Base-by-base conservation (phyloP, 2,329 filamentous ascomycete genomes). In the Phialophora verrucosa region DNA sequence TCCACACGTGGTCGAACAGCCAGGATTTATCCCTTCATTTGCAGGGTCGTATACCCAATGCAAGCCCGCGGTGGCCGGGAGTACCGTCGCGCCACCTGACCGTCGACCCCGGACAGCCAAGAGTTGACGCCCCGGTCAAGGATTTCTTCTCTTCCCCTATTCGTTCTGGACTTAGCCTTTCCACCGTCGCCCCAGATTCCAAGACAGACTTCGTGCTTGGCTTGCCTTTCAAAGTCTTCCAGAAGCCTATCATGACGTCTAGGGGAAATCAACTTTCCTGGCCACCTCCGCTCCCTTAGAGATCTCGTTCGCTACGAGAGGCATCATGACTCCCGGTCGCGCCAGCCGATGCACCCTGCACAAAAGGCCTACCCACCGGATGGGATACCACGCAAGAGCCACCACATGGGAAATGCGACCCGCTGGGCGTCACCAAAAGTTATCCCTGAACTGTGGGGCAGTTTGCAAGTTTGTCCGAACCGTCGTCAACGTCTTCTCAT, bases 71-170 rank as follows among this genome's bases (percentile, higher is more conserved):
- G 10, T 17, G 10, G 49, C 7, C 5, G 23, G 31, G 14, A 27
- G 29, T 11, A 25, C 27, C 17, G 17, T 17, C 25, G 29, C 59
- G 59, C 47, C 31, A 53, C 47, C 23, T 17, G n/a, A 31, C 6
- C 2, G 25, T 27, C 29, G 23, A 51, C 58, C 50, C 58, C 38
- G 38, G 57, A 62, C 49, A 29, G 63, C 63, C 63, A 65, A 65
- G 63, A 56, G 27, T 10, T 20, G 23, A 44, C 38, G 31, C 23
- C 62, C 6, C 29, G 38, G 6, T 38, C 44, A 53, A 59, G 42
- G 44, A 20, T 42, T 55, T 31, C 49, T 59, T 3, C 8, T n/a
- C 23, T 2, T 10, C 31, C 50, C 47, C 50, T 38, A 27, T 51
- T 63, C 49, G 53, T 20, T 23, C 59, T 17, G n/a, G 17, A 58